Conservation (phyloP, 2,329 filamentous ascomycete species). For the Cladosporium sp. region DNA sequence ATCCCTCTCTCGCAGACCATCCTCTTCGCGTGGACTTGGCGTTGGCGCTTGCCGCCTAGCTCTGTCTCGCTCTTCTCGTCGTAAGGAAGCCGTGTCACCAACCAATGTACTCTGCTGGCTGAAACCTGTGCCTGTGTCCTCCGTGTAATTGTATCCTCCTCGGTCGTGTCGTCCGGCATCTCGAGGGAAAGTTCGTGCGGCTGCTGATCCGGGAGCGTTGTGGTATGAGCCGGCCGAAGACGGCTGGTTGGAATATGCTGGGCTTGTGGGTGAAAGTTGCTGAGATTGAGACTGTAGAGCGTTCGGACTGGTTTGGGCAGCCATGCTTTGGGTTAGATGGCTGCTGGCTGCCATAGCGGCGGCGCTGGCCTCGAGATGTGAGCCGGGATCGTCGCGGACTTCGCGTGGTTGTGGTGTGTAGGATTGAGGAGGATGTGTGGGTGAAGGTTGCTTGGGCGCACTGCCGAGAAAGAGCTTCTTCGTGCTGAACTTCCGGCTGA, state of each 20-base stretch:
- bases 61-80: conserved; percentile 23
- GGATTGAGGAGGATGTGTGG: conserved; percentile 38
- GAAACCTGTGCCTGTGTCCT: conserved; percentile 25
- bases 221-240: conserved; percentile 25
- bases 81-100: conserved; percentile 12
- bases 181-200: conserved; percentile 27
- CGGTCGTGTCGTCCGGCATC: conserved; percentile 5
- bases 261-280: conserved; percentile 47
- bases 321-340: conserved; percentile 47
- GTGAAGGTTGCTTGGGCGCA: conserved; percentile 47
- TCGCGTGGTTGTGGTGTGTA: conserved; percentile 27
- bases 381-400: conserved; percentile 29
- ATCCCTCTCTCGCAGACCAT: conserved; percentile 19
- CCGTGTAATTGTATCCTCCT: conserved; percentile 15
- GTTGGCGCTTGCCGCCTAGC: conserved; percentile 24
- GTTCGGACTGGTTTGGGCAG: conserved; percentile 38
- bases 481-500: conserved; percentile 50
- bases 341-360: conserved; percentile 47
- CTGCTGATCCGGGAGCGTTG: conserved; percentile 21
- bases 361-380: conserved; percentile 44
- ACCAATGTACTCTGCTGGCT: conserved; percentile 22
- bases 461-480: conserved; percentile 49
- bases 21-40: conserved; percentile 29
- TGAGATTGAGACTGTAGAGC: conserved; percentile 25
- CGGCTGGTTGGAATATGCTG: conserved; percentile 39